These are phyloP conservation scores for Maudiozyma bulderi DNA, from an alignment of 805 yeast species.

Conservation along the genomic window DNA sequence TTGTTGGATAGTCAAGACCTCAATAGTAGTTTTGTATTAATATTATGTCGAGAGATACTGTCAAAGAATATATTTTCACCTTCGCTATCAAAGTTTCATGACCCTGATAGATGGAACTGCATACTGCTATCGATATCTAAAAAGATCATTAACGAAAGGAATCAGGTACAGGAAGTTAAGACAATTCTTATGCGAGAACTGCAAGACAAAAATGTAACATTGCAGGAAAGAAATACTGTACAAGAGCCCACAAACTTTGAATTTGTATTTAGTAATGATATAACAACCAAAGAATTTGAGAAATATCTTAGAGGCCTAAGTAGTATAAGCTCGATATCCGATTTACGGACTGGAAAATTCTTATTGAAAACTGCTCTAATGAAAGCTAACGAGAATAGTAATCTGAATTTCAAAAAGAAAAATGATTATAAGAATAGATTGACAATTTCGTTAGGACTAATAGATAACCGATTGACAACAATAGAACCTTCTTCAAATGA, in stretches of 20 bases:
- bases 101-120: constrained; percentile 72
- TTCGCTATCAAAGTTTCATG: constrained; percentile 41
- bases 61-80: constrained; percentile 50
- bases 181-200: constrained; percentile 63
- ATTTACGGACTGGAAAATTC: constrained; percentile 14
- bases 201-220: constrained; percentile 7
- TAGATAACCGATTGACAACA: constrained; percentile 17
- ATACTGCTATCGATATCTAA: constrained; percentile 50
- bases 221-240: neutral
- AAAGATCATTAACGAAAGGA: constrained; percentile 57
- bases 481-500: constrained; percentile 1
- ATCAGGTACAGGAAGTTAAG: constrained; percentile 63
- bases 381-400: constrained; percentile 3
- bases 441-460: constrained; percentile 16
- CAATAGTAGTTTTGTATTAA: constrained; percentile 37
- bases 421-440: constrained; percentile 12
- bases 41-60: constrained; percentile 54
- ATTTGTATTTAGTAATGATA: constrained; percentile 3
- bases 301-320: constrained; percentile 18
- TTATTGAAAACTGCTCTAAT: constrained; percentile 13
- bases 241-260: constrained; percentile 4
- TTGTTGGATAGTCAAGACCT: constrained; percentile 39
- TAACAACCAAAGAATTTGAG: constrained; percentile 22
- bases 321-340: constrained; percentile 8
- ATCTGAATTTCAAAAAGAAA: constrained; percentile 2